Percentiles rank a stretch among this genome's conserved stretches.
Evolutionary conservation across 1,284 basidiomycete genomes (phyloP).

Genomic region (Vanrija humicola): DNA sequence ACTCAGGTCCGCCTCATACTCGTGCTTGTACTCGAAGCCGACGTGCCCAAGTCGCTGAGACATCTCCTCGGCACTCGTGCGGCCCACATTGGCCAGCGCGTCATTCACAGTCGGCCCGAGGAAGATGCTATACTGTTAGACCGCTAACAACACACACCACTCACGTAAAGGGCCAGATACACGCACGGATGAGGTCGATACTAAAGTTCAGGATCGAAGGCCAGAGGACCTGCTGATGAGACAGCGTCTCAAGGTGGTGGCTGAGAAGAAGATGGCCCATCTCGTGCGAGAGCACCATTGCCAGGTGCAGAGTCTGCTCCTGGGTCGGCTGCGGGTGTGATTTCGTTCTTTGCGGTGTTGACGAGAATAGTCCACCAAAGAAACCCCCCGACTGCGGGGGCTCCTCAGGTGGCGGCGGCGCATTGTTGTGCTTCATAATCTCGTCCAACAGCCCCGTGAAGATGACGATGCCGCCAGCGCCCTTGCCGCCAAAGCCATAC

Average conservation of each 20-base stretch:
- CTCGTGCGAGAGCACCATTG: conserved; percentile 81
- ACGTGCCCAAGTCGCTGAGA: conserved; percentile 57
- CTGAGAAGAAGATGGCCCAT: conserved; percentile 78
- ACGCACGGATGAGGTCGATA: conserved; percentile 67
- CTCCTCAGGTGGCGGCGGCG: conserved; percentile 9
- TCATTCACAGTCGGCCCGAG: conserved; percentile 89
- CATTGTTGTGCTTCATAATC: conserved; percentile 56
- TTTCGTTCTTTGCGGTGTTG: conserved; percentile 13
- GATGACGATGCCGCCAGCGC: conserved; percentile 82
- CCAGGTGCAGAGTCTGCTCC: conserved; percentile 76
- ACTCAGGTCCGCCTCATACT: conserved; percentile 84
- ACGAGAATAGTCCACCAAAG: conserved; percentile 19
- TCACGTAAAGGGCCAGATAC: conserved; percentile 74
- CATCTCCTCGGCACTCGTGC: conserved; percentile 68
- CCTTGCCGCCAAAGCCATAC: conserved; percentile 83
- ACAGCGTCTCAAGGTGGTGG: conserved; percentile 83
- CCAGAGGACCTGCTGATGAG: conserved; percentile 71
- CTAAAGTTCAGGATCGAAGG: conserved; percentile 72
- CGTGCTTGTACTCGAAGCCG: conserved; percentile 65
- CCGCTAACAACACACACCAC: conserved; percentile 12
- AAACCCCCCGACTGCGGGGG: neutral
- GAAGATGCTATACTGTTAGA: conserved; percentile 55
- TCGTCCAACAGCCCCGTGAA: conserved; percentile 83
- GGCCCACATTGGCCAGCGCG: conserved; percentile 73
- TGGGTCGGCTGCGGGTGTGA: conserved; percentile 50